These are phyloP conservation scores for Boletus edulis DNA, from an alignment of 768 basidiomycete genomes.

Conservation along the genomic window DNA sequence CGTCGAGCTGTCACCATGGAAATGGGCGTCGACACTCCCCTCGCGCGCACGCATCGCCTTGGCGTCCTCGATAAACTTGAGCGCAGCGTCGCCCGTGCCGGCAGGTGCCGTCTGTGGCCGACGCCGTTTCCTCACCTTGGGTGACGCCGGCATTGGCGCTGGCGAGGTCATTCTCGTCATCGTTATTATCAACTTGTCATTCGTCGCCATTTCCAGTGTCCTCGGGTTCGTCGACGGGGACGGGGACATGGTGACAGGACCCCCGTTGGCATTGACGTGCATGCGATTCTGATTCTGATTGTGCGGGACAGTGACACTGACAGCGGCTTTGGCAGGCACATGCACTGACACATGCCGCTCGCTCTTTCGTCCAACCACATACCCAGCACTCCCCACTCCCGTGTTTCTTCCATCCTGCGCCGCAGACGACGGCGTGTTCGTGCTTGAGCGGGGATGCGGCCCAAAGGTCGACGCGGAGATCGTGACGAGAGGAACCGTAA, in stretches of 20 bases:
- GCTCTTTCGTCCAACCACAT: background rate
- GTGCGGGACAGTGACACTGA: background rate
- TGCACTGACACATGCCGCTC: background rate
- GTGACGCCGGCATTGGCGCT: background rate
- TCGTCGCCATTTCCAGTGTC: background rate
- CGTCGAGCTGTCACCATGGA: background rate
- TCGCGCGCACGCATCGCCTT: background rate
- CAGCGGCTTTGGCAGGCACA: background rate
- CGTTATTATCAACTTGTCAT: background rate
- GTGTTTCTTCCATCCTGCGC: background rate
- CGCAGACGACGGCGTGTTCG: background rate
- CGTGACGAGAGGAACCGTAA: constrained; percentile 28
- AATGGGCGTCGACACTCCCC: background rate
- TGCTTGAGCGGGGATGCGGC: background rate
- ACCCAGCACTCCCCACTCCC: background rate
- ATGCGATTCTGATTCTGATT: background rate
- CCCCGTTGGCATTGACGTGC: background rate
- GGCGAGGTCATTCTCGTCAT: background rate
- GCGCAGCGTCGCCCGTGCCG: constrained; percentile 7
- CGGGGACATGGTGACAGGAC: background rate
- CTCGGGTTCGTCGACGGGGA: background rate
- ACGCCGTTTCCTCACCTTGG: constrained; percentile 5
- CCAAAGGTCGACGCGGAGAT: constrained; percentile 7
- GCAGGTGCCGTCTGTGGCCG: constrained; percentile 29
- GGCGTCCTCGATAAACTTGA: constrained; percentile 15